A percentile compares a stretch with the other conserved stretches of the same genome.
phyloP scores from a whole-genome alignment of 2,329 filamentous ascomycete species.

The Colletotrichum costaricense region DNA sequence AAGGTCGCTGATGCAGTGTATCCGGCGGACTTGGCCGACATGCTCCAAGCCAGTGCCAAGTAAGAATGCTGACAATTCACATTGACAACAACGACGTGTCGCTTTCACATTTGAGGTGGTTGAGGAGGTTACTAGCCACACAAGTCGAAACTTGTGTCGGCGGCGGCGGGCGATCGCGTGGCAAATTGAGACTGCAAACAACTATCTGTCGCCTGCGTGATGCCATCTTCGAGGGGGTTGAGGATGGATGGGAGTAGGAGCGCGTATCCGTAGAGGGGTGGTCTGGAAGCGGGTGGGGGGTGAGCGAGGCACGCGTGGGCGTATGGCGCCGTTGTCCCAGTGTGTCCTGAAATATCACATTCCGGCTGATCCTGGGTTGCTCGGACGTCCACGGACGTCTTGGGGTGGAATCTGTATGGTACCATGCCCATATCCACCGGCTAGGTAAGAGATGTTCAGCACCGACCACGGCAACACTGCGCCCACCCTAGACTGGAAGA shows the following conservation, averaged over 20 bases:
- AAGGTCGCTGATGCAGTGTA: background rate
- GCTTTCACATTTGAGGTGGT: background rate
- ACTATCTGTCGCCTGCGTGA: background rate
- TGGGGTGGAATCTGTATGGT: background rate
- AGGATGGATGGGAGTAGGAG: background rate
- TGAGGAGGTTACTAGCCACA: background rate
- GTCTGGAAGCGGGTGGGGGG: background rate
- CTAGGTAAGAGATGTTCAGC: background rate
- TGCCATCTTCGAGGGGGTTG: background rate
- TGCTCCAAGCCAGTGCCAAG: background rate
- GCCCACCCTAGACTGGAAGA: background rate
- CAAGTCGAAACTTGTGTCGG: background rate
- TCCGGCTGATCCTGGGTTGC: constrained; percentile 3
- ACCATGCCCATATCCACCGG: background rate
- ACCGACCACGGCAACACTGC: background rate
- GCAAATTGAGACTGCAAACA: constrained; percentile 8
- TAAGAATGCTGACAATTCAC: background rate
- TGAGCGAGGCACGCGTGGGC: background rate
- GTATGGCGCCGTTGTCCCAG: constrained; percentile 22
- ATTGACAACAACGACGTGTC: background rate
- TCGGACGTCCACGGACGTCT: constrained; percentile 30
- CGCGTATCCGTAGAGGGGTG: background rate
- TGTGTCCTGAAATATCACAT: constrained; percentile 19
- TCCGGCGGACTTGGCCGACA: background rate
- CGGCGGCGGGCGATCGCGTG: background rate